Base-by-base conservation (phyloP, 345 rosid genomes). In the Eutrema yunnanense region DNA sequence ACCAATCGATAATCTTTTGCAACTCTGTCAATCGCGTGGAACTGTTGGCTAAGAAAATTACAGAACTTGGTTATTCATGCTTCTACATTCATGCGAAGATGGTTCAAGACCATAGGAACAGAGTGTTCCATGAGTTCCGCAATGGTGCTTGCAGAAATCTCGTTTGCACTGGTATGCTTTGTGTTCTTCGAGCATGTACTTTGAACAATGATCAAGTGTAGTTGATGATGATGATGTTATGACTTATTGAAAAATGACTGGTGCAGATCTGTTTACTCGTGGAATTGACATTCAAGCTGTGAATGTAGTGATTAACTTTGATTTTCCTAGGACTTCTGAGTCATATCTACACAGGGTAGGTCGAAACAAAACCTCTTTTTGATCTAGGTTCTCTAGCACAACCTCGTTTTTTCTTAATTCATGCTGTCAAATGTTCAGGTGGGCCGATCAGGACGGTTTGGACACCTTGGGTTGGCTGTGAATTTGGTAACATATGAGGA, bases 121-220 rank as follows among this genome's bases (percentile, higher is more conserved):
- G 99, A 85, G 99, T 96, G 26, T 96, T 96, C 82, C 99, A 96
- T 58, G 98, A 96, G 68, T 96, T 96, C 84, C 99, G 99, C 75
- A 96, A 96, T 80, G 99, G 99, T 67, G 99, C 99, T 80, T 96
- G 99, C 83, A 87, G 99, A 83, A 96, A 96, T 81, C 98, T 96
- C 78, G 99, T 96, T 79, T 96, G 99, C 67, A 96, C 99, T 61
- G 99, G 99, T 96, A 85, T 72, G 81, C 57, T 68, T 63, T 71
- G 34, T 68, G 34, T 61, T 64, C 11, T 10, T 36, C 2, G 27
- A 68, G 62, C 68, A 60, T 74, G 56, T 47, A 27, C 9, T 68
- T 52, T 61, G 26, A 75, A 14, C 26, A 59, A 10, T 60, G 69
- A 34, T 19, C 44, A 59, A 6, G 13, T 50, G 48, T 62, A 19